Evolutionary conservation across 1,284 basidiomycete species (phyloP).

Genomic region (Afroboletus lepidellus): DNA sequence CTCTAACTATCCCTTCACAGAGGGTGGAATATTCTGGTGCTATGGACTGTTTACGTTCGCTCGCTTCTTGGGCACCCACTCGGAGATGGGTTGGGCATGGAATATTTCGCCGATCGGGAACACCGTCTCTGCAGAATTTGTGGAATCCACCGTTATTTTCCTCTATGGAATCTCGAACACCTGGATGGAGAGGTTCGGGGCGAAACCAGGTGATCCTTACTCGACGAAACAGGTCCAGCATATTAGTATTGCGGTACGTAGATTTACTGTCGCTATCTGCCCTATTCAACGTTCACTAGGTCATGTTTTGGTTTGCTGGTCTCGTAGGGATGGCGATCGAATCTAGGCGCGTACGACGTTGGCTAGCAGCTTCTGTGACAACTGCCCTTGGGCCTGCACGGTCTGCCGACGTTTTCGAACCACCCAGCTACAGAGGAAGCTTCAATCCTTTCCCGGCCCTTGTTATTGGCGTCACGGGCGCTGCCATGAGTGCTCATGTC

Average conservation of each 20-base stretch:
- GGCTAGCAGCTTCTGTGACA: slow-evolving; percentile 61
- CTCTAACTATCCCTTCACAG: slow-evolving; percentile 36
- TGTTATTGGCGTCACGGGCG: slow-evolving; percentile 90
- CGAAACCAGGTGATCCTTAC: slow-evolving; percentile 77
- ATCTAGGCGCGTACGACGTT: slow-evolving; percentile 66
- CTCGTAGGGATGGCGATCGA: slow-evolving; percentile 90
- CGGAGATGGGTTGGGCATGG: slow-evolving; percentile 95
- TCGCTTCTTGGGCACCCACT: slow-evolving; percentile 88
- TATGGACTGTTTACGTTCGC: slow-evolving; percentile 89
- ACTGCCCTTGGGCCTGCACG: slow-evolving; percentile 41
- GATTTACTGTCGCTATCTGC: not conserved
- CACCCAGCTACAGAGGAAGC: slow-evolving; percentile 72
- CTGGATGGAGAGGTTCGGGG: slow-evolving; percentile 96
- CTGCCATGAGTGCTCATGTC: slow-evolving; percentile 94
- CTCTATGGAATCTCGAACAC: slow-evolving; percentile 89
- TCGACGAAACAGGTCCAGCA: slow-evolving; percentile 95
- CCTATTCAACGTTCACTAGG: slow-evolving; percentile 28
- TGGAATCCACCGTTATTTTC: slow-evolving; percentile 88
- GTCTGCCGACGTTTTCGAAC: slow-evolving; percentile 49
- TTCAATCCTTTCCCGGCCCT: slow-evolving; percentile 96
- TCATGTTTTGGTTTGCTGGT: slow-evolving; percentile 97
- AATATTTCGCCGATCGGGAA: slow-evolving; percentile 60
- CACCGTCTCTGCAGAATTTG: slow-evolving; percentile 77
- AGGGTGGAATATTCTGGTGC: slow-evolving; percentile 88
- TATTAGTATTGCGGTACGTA: slow-evolving; percentile 86